Evolutionary conservation across 345 rosid species (phyloP).

Genomic region (Durio zibethinus): DNA sequence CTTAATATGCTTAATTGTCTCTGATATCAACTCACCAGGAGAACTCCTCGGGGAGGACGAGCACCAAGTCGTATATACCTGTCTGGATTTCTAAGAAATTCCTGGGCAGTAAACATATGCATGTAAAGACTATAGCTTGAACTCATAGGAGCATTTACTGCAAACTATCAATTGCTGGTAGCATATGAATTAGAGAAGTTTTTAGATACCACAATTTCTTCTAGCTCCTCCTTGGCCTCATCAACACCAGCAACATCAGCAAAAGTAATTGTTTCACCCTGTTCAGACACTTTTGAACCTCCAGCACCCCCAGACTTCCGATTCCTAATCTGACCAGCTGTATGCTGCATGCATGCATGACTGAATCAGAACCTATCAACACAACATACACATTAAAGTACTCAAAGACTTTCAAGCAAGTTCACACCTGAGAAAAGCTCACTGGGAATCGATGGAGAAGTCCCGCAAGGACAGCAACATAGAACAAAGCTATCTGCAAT

Average conservation of each 20-base stretch:
- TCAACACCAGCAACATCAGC: slow-evolving; percentile 98
- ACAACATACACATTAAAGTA: slow-evolving; percentile 15
- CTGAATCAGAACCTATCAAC: slow-evolving; percentile 18
- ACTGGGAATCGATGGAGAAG: slow-evolving; percentile 75
- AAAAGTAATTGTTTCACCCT: slow-evolving; percentile 77
- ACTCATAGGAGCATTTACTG: slow-evolving; percentile 12
- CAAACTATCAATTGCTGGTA: slow-evolving; percentile 1
- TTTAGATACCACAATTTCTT: slow-evolving; percentile 86
- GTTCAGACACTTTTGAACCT: slow-evolving; percentile 60
- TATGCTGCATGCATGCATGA: slow-evolving; percentile 40
- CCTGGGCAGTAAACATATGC: slow-evolving; percentile 46
- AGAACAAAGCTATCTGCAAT: slow-evolving; percentile 75
- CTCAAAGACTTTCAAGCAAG: neutral
- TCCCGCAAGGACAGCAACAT: slow-evolving; percentile 75
- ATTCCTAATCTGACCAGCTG: slow-evolving; percentile 76
- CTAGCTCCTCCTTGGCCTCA: slow-evolving; percentile 98
- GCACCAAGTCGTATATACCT: slow-evolving; percentile 81
- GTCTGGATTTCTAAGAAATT: slow-evolving; percentile 93
- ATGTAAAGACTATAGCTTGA: slow-evolving; percentile 23
- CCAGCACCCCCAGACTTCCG: slow-evolving; percentile 66
- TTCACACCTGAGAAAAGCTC: slow-evolving; percentile 70
- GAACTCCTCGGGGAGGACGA: slow-evolving; percentile 97
- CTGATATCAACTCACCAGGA: slow-evolving; percentile 59
- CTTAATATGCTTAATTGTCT: neutral
- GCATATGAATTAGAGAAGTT: slow-evolving; percentile 4